These are phyloP conservation scores for Lentinula sp. DNA, from an alignment of 768 basidiomycete genomes.

Conservation along the genomic window DNA sequence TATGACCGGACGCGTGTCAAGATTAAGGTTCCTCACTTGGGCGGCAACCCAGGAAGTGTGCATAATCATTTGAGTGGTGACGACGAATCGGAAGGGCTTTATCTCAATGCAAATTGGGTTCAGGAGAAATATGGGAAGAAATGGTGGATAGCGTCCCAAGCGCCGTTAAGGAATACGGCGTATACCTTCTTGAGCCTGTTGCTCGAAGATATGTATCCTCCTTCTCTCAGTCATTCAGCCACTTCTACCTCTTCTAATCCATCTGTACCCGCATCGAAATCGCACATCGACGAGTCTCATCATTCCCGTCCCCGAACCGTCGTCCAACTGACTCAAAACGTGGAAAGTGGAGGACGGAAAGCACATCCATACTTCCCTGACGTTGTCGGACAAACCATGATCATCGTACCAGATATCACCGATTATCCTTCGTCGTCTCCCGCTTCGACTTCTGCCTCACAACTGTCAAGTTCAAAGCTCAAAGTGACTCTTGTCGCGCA, in stretches of 20 bases:
- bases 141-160: slow-evolving; percentile 86
- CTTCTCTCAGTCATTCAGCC: slow-evolving; percentile 13
- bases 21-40: slow-evolving; percentile 22
- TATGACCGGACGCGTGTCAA: slow-evolving; percentile 79
- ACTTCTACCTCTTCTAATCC: slow-evolving; percentile 25
- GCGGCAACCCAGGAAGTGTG: slow-evolving; percentile 18
- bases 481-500: slow-evolving; percentile 52
- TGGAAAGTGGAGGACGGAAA: slow-evolving; percentile 68
- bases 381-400: slow-evolving; percentile 44
- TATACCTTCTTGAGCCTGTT: slow-evolving; percentile 76
- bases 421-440: slow-evolving; percentile 20
- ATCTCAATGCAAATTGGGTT: slow-evolving; percentile 88
- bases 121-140: slow-evolving; percentile 63
- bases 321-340: slow-evolving; percentile 73
- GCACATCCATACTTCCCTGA: slow-evolving; percentile 75
- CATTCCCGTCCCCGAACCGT: slow-evolving; percentile 56
- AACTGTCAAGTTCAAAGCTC: slow-evolving; percentile 19
- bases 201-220: slow-evolving; percentile 42
- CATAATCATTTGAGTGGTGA: background rate
- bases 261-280: slow-evolving; percentile 3
- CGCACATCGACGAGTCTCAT: slow-evolving; percentile 10
- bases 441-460: background rate
- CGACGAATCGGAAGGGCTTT: slow-evolving; percentile 24
- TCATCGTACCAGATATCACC: slow-evolving; percentile 35
- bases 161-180: slow-evolving; percentile 62